Evolutionary conservation across 1,284 basidiomycete genomes (phyloP).

Genomic region (Testicularia cyperi): DNA sequence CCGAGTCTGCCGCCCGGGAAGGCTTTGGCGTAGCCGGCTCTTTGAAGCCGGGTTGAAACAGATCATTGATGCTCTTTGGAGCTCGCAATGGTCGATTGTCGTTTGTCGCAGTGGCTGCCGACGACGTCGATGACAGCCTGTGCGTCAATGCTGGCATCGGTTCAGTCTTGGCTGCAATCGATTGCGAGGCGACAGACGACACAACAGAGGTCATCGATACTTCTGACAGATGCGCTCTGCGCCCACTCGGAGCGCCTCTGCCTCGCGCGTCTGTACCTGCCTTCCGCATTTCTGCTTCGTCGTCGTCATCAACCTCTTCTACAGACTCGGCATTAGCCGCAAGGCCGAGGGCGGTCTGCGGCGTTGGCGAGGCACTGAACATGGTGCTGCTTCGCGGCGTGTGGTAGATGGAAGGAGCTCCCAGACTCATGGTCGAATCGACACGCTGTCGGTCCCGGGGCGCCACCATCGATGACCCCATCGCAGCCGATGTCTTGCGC

Average conservation of each 20-base stretch:
- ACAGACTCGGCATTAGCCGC: background rate
- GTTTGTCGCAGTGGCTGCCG: conserved; percentile 6
- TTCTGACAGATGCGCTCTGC: no score
- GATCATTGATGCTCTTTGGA: conserved; percentile 35
- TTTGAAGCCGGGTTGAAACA: conserved; percentile 12
- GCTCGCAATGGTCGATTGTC: background rate
- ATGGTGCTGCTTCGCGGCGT: conserved; percentile 44
- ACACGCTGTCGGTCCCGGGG: conserved; percentile 12
- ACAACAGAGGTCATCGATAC: no score
- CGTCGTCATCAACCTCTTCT: background rate
- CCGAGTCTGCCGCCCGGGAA: no score
- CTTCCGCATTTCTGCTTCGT: no score
- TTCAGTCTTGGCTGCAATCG: no score
- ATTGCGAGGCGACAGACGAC: no score
- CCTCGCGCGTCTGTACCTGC: background rate
- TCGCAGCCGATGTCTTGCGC: background rate
- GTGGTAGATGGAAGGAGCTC: conserved; percentile 41
- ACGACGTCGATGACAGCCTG: conserved; percentile 8
- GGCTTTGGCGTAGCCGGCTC: no score
- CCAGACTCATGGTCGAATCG: conserved; percentile 26
- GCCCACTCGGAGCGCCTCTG: no score
- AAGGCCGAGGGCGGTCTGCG: conserved; percentile 3
- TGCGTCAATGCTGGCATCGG: no score
- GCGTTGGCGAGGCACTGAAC: conserved; percentile 26
- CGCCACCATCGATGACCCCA: no score